Evolutionary conservation across 306 rosid species (phyloP).

Genomic region (Betula pendula): DNA sequence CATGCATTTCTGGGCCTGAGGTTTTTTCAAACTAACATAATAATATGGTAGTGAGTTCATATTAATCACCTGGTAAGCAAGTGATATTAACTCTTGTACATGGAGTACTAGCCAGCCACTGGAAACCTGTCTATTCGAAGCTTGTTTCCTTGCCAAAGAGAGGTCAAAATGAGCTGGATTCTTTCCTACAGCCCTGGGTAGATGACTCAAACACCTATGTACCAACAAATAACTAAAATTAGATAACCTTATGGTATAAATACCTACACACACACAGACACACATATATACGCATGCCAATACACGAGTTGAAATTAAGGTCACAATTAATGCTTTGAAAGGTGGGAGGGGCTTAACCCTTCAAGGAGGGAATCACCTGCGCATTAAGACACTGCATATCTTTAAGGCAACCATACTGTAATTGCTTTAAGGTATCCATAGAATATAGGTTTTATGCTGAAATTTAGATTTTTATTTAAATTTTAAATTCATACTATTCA

Average conservation of each 20-base stretch:
- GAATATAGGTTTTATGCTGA: background rate
- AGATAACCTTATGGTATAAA: background rate
- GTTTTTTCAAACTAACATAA: conserved; percentile 16
- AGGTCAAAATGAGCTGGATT: conserved; percentile 92
- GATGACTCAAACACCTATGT: conserved; percentile 87
- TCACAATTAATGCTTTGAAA: background rate
- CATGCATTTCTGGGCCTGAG: background rate
- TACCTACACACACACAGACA: background rate
- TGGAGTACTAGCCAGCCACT: conserved; percentile 87
- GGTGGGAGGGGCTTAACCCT: background rate
- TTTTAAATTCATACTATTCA: background rate
- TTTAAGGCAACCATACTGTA: background rate
- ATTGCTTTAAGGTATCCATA: background rate
- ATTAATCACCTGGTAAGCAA: conserved; percentile 88
- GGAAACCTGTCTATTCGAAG: conserved; percentile 42
- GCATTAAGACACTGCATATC: background rate
- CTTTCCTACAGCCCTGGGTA: conserved; percentile 88
- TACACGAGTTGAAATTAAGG: background rate
- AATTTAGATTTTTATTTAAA: background rate
- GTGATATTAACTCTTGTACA: conserved; percentile 93
- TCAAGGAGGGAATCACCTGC: background rate
- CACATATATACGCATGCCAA: background rate
- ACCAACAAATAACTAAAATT: conserved; percentile 12
- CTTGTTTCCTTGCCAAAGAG: conserved; percentile 68
- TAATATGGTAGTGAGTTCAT: conserved; percentile 17